phyloP scores from a whole-genome alignment of 2,329 filamentous ascomycete species.

The Aspergillus sergii region DNA sequence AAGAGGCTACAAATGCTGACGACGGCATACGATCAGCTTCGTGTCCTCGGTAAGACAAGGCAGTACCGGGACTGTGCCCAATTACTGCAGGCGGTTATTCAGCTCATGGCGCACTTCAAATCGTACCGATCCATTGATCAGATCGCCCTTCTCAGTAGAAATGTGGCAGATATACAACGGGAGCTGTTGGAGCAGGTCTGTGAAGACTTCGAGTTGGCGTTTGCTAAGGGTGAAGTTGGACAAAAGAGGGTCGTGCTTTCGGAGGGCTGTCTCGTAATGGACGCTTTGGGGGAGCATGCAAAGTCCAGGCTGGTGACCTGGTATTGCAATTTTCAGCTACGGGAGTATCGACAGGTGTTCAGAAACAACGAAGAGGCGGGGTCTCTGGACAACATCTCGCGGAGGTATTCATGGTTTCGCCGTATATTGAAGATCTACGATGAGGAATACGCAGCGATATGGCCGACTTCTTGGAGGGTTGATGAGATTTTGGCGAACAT shows the following conservation, averaged over 20 bases:
- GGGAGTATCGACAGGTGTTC: conserved; percentile 95
- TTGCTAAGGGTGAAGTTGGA: conserved; percentile 81
- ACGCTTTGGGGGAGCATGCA: conserved; percentile 87
- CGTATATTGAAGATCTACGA: conserved; percentile 95
- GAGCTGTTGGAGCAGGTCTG: conserved; percentile 97
- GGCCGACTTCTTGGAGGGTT: conserved; percentile 85
- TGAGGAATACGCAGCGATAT: conserved; percentile 85
- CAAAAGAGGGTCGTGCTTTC: conserved; percentile 70
- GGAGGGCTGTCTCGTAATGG: conserved; percentile 91
- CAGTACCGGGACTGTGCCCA: conserved; percentile 96
- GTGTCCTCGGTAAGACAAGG: conserved; percentile 76
- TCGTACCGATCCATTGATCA: conserved; percentile 97
- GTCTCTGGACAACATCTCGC: conserved; percentile 92
- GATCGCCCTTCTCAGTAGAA: conserved; percentile 88
- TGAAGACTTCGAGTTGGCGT: conserved; percentile 95
- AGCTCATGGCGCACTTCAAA: conserved; percentile 98
- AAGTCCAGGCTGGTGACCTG: conserved; percentile 81
- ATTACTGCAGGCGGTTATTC: conserved; percentile 88
- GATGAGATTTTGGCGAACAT: conserved; percentile 86
- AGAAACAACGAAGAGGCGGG: conserved; percentile 95
- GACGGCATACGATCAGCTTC: conserved; percentile 95
- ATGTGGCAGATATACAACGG: conserved; percentile 89
- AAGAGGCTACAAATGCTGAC: conserved; percentile 98
- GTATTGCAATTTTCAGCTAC: conserved; percentile 96
- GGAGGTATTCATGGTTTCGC: conserved; percentile 94